Base-by-base conservation (phyloP, 2,329 filamentous ascomycete genomes). In the Trichoderma afroharzianum region DNA sequence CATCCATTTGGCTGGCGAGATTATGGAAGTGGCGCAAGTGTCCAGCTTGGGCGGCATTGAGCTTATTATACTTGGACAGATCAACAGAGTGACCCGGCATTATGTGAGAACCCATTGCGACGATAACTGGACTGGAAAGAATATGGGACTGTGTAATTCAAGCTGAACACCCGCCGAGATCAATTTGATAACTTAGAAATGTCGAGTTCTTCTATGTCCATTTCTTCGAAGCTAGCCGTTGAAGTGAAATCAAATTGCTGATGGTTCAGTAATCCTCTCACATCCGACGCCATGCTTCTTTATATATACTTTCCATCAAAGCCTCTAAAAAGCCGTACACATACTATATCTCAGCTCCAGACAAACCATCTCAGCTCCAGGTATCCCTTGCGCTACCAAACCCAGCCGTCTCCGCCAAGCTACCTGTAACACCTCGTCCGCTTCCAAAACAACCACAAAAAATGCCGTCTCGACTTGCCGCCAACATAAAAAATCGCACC, bases 1-100 rank as follows among this genome's bases (percentile, higher is more conserved):
- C 78, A 36, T 77, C 75, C 1, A 71, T 53, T 12, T 76, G 77
- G 1, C 79, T 72, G 14, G 74, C 74, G 6, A 82, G 75, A 68
- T 82, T 82, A 72, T 82, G 75, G 63, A 79, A 79, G 71, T 82
- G 80, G 0, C 80, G 78, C n/a, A 81, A 55, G 70, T 82, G 81
- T 0, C 80, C 80, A 3, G 74, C 75, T 73, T 81, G 80, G 21
- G 76, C 63, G 4, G 71, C 47, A 32, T 74, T 58, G 14, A 76
- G 55, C 11, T 76, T 76, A 3, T 70, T 67, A 55, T 73, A 72
- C 3, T 67, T 68, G n/a, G 64, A 63, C 5, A 73, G 55, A 36
- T 72, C 70, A 15, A 72, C 61, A 6, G 32, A n/a, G 4, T 63
- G 30, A 32, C 12, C 33, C 8, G 59, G 53, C 6, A 15, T 47